Base-by-base conservation (phyloP, 2,329 filamentous ascomycete species). In the Coccinonectria pachysandricola region DNA sequence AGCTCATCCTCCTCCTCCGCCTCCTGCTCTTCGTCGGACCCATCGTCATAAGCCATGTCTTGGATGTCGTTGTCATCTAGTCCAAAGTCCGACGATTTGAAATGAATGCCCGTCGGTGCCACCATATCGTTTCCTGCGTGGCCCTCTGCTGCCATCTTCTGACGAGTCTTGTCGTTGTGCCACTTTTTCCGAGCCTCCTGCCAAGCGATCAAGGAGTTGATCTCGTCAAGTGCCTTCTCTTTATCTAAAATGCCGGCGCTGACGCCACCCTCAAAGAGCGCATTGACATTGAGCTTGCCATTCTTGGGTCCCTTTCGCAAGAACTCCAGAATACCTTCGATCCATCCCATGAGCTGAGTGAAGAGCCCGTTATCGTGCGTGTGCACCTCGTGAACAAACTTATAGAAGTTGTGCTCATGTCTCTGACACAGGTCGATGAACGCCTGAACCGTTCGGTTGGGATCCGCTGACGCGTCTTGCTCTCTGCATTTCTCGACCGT, bases 361-460 rank as follows among this genome's bases (percentile, higher is more conserved):
- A 98, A 98, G 2, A 98, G 71, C 1, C 91, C 91, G 37, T 98
- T 93, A 52, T 98, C 91, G 46, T 98, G 88, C 6, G 83, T 77
- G 50, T 98, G 91, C 1, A 98, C 88, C 57, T 98, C 91, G 53
- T 98, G 91, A 4, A 98, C 81, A 53, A 98, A 98, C 54, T 94
- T 96, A 69, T 96, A 98, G 52, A 98, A 88, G 57, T 93, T 93
- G 52, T 92, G 76, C 56, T 98, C 85, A 53, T 98, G 91, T 21
- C 91, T 75, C 40, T 84, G 80, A 54, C 91, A 98, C 12, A 98
- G 70, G 49, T 98, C 91, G 48, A 98, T 98, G 49, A 98, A 98
- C 10, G 86, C 80, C 53, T 98, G 91, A 2, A 98, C 91, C 0
- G 91, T 98, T 61, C 95, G 87, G 53, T 98, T 98, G 4, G 91